Evolutionary conservation across 2,329 filamentous ascomycete genomes (phyloP), one percentile per base, ranked within the genome.

Genomic region (Diaporthe sp.): DNA sequence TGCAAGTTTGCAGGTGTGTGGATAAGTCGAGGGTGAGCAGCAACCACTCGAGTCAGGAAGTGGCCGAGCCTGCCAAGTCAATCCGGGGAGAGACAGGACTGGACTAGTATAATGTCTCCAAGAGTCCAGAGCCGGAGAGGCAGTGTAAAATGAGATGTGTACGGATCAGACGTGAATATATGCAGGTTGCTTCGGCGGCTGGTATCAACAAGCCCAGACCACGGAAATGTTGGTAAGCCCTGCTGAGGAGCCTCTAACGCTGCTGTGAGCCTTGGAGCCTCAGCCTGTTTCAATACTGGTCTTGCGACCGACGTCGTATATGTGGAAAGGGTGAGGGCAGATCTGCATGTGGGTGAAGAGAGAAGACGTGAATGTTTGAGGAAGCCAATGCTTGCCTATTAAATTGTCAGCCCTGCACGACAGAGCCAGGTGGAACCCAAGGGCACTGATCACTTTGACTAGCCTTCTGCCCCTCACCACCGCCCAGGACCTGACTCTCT

Each of bases 331-430:
- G 25, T 10, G 37, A 35, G 50, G 44, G 56, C 39, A 7, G 39
- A 70, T 25, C 61, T 37, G 63, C 32, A 32, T 25, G 55, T 42
- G 65, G 47, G 47, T 27, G 58, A 72, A 71, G 71, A 44, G 56
- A 32, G 44, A 65, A n/a, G 32, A 50, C 39, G 53, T 59, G 71
- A 59, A 32, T 58, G 42, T 65, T 65, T 63, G 50, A 51, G 50
- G 47, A 71, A 58, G 69, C 74, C 72, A 70, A 72, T 74, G 74
- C 74, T 70, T 73, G 71, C 71, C 65, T 53, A 72, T 69, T 69
- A 63, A 70, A 70, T 73, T 73, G 73, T 58, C 50, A 71, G 66
- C 51, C 65, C 44, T 53, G 56, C 65, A 44, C 25, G 42, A 44
- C 42, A 65, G 44, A 44, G 53, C 42, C 55, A 42, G 55, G 55